A percentile compares a stretch with the other conserved stretches of the same genome.
These are phyloP conservation scores for Arthrobotrys sphaeroides DNA, from an alignment of 2,329 filamentous ascomycete species.

Conservation along the genomic window DNA sequence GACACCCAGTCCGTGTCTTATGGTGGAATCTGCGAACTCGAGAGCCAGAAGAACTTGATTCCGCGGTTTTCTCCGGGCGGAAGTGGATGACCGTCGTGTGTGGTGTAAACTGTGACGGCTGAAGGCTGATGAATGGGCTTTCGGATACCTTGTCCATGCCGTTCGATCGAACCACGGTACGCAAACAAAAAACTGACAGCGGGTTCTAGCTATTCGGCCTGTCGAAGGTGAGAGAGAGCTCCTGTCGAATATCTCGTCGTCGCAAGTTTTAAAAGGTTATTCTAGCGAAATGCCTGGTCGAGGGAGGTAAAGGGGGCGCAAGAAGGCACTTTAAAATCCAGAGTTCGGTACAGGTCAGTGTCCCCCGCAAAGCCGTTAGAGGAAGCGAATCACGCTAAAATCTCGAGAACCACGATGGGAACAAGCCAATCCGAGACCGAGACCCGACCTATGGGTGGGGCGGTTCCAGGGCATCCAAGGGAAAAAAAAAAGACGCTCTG, in stretches of 20 bases:
- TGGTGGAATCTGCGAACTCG: constrained; percentile 44
- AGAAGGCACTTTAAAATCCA: constrained; percentile 7
- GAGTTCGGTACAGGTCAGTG: constrained; percentile 5
- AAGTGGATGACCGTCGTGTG: constrained; percentile 40
- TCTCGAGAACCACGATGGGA: not conserved
- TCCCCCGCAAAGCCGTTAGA: constrained; percentile 11
- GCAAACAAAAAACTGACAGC: not conserved
- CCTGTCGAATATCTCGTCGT: constrained; percentile 1
- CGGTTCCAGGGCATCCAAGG: not conserved
- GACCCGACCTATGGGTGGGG: not conserved
- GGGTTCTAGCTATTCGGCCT: not conserved
- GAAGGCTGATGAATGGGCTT: constrained; percentile 34
- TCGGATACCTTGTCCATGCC: constrained; percentile 35
- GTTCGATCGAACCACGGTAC: not conserved
- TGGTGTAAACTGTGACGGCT: constrained; percentile 27
- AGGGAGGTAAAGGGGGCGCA: constrained; percentile 7
- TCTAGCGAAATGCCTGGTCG: not conserved
- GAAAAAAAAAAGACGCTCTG: not conserved
- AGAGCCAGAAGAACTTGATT: constrained; percentile 7
- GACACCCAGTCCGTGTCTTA: constrained; percentile 47
- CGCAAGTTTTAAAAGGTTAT: not conserved
- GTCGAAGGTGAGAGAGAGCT: not conserved
- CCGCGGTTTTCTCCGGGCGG: constrained; percentile 36
- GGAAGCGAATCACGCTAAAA: constrained; percentile 26
- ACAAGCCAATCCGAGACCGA: not conserved